Percentiles rank a stretch among this genome's conserved stretches.
Conservation (phyloP, 306 rosid genomes). For the Vicia faba region DNA sequence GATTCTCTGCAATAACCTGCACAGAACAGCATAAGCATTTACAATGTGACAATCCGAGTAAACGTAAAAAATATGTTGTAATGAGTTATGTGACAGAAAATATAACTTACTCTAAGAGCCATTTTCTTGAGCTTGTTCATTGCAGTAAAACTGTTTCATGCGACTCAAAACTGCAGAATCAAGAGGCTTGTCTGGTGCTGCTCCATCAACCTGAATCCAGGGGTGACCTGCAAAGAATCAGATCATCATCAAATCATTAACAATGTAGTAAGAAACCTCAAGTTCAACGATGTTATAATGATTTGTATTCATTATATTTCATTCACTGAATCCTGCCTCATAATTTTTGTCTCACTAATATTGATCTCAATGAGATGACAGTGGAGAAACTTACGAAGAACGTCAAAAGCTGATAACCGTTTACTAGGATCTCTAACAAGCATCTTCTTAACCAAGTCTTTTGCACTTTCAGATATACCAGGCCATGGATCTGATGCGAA, state of each 20-base stretch:
- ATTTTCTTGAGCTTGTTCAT: slow-evolving; percentile 90
- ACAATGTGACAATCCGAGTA: slow-evolving; percentile 1
- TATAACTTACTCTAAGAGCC: slow-evolving; percentile 82
- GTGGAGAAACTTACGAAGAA: slow-evolving; percentile 60
- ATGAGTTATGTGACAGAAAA: background rate
- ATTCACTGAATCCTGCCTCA: background rate
- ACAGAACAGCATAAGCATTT: slow-evolving; percentile 25
- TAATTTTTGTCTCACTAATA: background rate
- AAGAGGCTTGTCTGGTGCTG: slow-evolving; percentile 86
- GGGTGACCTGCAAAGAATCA: slow-evolving; percentile 75
- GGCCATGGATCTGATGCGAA: slow-evolving; percentile 93
- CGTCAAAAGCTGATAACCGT: slow-evolving; percentile 70
- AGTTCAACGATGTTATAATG: slow-evolving; percentile 5
- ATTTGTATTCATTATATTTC: background rate
- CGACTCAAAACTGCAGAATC: slow-evolving; percentile 89
- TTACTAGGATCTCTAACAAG: slow-evolving; percentile 75
- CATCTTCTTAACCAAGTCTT: slow-evolving; percentile 79
- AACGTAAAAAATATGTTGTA: too few species aligned
- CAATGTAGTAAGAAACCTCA: background rate
- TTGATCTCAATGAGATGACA: background rate
- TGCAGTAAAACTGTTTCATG: slow-evolving; percentile 77
- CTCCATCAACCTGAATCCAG: slow-evolving; percentile 85
- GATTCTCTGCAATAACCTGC: slow-evolving; percentile 85
- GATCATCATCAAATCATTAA: slow-evolving; percentile 22
- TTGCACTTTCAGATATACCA: slow-evolving; percentile 71